Evolutionary conservation across 257 asterid genomes (phyloP).

Genomic region (Nicotiana tomentosiformis): DNA sequence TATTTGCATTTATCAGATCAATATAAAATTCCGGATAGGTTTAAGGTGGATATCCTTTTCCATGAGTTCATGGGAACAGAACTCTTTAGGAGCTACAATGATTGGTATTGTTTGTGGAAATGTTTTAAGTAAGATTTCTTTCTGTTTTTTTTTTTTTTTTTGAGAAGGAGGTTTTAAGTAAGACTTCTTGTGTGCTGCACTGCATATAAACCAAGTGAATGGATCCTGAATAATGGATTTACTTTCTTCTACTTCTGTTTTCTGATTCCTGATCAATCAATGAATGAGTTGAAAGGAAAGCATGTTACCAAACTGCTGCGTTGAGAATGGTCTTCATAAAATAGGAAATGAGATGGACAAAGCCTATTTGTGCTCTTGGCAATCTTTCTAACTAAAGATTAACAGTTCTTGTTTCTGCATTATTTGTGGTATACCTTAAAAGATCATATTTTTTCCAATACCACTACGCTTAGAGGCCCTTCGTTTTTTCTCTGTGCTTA

Average conservation of each 20-base stretch:
- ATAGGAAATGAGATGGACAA: not conserved
- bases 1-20: not conserved
- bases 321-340: slow-evolving; percentile 4
- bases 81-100: not conserved
- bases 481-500: not conserved
- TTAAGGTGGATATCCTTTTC: not conserved
- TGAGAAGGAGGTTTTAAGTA: not conserved
- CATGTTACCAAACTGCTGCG: not conserved
- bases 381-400: not conserved
- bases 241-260: not conserved
- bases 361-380: not conserved
- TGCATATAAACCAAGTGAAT: not conserved
- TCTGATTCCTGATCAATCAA: not conserved
- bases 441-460: not conserved
- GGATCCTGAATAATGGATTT: not conserved
- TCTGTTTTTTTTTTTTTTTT: not conserved
- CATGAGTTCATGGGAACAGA: not conserved
- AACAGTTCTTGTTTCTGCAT: not conserved
- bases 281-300: not conserved
- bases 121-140: not conserved
- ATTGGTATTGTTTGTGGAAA: not conserved
- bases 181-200: not conserved
- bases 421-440: not conserved
- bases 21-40: not conserved
- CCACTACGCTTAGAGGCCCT: not conserved